phyloP scores from a whole-genome alignment of 2,329 filamentous ascomycete species.

The Rhexocercosporidium sp. region DNA sequence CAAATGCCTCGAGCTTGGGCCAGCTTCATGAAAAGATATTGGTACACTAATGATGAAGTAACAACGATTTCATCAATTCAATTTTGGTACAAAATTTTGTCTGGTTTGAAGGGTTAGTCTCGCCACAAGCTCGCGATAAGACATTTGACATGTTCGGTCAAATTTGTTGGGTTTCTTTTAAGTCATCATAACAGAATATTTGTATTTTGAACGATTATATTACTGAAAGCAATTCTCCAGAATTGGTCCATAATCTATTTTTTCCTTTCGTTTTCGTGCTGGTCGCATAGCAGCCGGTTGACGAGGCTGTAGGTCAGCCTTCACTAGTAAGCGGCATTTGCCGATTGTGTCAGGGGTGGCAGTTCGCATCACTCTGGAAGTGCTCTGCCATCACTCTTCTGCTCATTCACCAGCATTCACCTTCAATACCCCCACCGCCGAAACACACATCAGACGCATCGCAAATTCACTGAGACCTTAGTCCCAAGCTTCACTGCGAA shows the following conservation, averaged over 20 bases:
- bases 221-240: no score
- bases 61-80: no score
- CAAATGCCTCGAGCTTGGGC: no score
- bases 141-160: background rate
- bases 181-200: no score
- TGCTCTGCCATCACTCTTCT: background rate
- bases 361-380: background rate
- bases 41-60: no score
- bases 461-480: background rate
- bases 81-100: no score
- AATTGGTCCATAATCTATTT: no score
- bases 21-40: no score
- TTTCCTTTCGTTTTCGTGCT: no score
- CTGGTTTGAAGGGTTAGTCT: background rate
- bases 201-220: no score
- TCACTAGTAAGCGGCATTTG: background rate
- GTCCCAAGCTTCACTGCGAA: background rate
- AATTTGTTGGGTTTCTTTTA: no score
- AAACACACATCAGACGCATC: background rate
- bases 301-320: conserved; percentile 7
- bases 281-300: background rate
- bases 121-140: background rate
- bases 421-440: background rate
- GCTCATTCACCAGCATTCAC: background rate
- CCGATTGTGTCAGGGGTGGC: background rate